Evolutionary conservation across 2,329 filamentous ascomycete species (phyloP).

Genomic region (Aureobasidium sp.): DNA sequence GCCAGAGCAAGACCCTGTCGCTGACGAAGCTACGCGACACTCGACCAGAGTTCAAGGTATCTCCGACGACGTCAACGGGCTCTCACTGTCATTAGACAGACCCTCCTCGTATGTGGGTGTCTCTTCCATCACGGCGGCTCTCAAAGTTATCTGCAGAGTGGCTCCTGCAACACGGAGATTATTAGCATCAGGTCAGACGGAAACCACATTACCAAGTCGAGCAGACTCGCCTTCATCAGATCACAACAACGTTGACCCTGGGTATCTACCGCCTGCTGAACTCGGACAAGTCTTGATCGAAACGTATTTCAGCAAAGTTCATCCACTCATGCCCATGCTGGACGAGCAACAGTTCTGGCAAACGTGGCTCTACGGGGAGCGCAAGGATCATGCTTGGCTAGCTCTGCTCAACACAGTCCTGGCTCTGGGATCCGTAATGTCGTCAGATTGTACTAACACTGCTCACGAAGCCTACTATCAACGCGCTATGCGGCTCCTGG

Average conservation of each 20-base stretch:
- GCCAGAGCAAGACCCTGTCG: constrained; percentile 54
- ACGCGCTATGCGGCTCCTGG: constrained; percentile 22
- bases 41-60: constrained; percentile 34
- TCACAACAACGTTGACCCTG: constrained; percentile 11
- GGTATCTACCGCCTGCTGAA: constrained; percentile 20
- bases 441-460: constrained; percentile 20
- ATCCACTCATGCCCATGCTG: constrained; percentile 26
- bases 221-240: constrained; percentile 17
- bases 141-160: constrained; percentile 25
- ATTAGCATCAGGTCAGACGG: constrained; percentile 18
- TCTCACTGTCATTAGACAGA: constrained; percentile 23
- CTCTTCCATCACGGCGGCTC: constrained; percentile 24
- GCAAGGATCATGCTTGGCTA: constrained; percentile 23
- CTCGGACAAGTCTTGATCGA: constrained; percentile 23
- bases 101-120: constrained; percentile 25
- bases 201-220: constrained; percentile 21
- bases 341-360: constrained; percentile 26
- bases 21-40: constrained; percentile 51
- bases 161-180: constrained; percentile 21
- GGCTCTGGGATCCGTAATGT: constrained; percentile 22
- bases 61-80: constrained; percentile 25
- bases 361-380: constrained; percentile 22
- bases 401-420: constrained; percentile 25
- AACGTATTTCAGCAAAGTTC: constrained; percentile 24
- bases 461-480: constrained; percentile 24